A percentile compares a stretch with the other conserved stretches of the same genome.
Conservation (phyloP, 164 flowering plant species). For the Cinnamomum chago region DNA sequence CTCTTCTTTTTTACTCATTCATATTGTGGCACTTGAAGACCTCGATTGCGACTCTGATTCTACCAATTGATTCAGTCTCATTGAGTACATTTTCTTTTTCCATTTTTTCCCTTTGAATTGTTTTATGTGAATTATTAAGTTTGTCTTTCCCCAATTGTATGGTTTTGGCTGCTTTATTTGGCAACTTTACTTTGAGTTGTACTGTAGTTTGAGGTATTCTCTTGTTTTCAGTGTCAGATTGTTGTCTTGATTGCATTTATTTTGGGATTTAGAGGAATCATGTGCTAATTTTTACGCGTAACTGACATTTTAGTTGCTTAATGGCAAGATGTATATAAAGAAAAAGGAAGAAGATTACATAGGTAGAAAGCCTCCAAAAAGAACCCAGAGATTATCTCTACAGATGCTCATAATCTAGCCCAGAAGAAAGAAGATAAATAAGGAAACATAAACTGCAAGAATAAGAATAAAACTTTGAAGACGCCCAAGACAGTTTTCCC, state of each 20-base stretch:
- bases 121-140: neutral
- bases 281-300: neutral
- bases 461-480: no score
- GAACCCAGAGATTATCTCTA: no score
- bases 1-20: neutral
- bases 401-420: no score
- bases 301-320: neutral
- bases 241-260: neutral
- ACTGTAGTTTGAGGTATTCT: neutral
- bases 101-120: neutral
- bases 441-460: no score
- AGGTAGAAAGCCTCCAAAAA: no score
- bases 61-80: conserved; percentile 53
- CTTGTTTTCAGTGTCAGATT: neutral
- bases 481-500: no score
- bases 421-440: no score
- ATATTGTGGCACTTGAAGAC: conserved; percentile 32
- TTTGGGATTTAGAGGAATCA: neutral
- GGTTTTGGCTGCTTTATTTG: neutral
- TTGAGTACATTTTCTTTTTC: conserved; percentile 33
- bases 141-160: conserved; percentile 65
- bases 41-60: conserved; percentile 18
- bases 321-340: no score
- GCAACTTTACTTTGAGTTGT: neutral
- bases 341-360: no score